Base-by-base conservation (phyloP, 2,329 filamentous ascomycete genomes). In the Pseudogymnoascus sp. region DNA sequence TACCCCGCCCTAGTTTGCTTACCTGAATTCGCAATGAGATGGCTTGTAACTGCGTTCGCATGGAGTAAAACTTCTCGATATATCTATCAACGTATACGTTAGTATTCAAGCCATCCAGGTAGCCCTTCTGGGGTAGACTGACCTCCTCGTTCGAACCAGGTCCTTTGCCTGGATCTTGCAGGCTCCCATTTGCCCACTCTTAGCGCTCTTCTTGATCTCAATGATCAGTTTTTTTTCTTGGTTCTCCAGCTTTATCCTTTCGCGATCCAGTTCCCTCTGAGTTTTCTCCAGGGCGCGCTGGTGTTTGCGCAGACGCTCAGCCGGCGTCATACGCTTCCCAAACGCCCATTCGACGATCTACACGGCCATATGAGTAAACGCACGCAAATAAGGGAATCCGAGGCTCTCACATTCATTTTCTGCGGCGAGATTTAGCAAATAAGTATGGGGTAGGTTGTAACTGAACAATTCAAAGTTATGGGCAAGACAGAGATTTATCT, bases 81-180 rank as follows among this genome's bases (percentile, higher is more conserved):
- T 97, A 97, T 74, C 91, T 90, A 65, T 12, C n/a, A 37, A 18
- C 58, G 18, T 22, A 60, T 58, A 39, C 14, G 57, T 60, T 60
- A 60, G 20, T 32, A 12, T 9, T 32, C 35, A 25, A 20, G 5
- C 18, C 16, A 16, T 37, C 37, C 58, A 47, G 20, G 12, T 30
- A 28, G 9, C 16, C 58, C 20, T 32, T 6, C 6, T 5, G 6
- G 43, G 14, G 5, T 35, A 30, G 60, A 66, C 72, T 61, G 73
- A 90, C 85, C 88, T 84, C 75, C 94, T 83, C 64, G 94, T 97
- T 67, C 94, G 83, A 41, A 99, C 94, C 59, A 99, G 76, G 74
- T 99, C 94, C 76, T 97, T 97, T 43, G 94, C 94, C 74, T 99
- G 94, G 72, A 99, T 96, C 79, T 96, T 96, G 75, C 93, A 91